Evolutionary conservation across 257 asterid genomes (phyloP), one percentile per base, ranked within the genome.

Genomic region (Plantago elongata): DNA sequence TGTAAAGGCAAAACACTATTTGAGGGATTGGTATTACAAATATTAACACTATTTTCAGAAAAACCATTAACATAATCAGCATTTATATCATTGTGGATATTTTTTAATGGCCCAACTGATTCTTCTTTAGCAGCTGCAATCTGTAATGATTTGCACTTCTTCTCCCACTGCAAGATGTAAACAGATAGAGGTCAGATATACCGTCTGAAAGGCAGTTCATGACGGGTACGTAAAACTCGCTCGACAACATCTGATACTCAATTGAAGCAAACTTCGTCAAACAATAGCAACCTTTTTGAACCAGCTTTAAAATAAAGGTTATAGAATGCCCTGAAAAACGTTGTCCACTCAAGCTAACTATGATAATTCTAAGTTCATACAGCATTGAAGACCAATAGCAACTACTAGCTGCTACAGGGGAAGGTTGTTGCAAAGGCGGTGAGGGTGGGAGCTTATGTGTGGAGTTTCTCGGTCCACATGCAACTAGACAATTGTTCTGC

Each of bases 21-120:
- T 46, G 84, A 57, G 72, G 75, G 51, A 65, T 65, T 69, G 61
- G 60, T 60, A 47, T 73, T 68, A 82, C 59, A 61, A 82, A 76
- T 65, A 78, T 72, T 65, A 15, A 68, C 68, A 76, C 71, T 68
- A 81, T 70, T 70, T 70, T 67, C 80, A 60, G 62, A 69, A 74
- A 76, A 83, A 83, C 82, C 74, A 81, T 78, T 78, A 75, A 76
- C 70, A 81, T 69, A 62, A 65, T 78, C 84, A 84, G 80, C 83
- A 80, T 81, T 82, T 67, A 75, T 67, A 77, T 82, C 83, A 79
- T 76, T 84, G 77, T 88, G 97, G 98, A 92, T 92, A 92, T 92
- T 71, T 76, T 83, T 86, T 61, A 54, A 66, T 0, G 79, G 78
- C 70, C 81, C 81, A 58, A 3, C 27, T 62, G 95, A 57, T 51